phyloP scores from a whole-genome alignment of 495 filamentous ascomycete genomes.

The Astrothelium subdiscretum region DNA sequence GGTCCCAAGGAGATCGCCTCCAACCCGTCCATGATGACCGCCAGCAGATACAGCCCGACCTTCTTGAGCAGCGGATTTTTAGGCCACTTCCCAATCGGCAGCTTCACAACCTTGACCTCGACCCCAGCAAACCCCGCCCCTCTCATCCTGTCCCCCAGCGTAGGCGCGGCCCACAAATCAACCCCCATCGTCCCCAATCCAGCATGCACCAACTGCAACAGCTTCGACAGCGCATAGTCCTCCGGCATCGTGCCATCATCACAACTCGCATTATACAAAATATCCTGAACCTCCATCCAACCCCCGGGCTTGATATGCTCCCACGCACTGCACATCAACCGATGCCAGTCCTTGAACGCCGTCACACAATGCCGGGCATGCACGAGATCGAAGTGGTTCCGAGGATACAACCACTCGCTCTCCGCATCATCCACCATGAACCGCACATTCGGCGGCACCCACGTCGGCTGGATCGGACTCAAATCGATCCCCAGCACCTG shows the following conservation, averaged over 20 bases:
- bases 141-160: slow-evolving; percentile 11
- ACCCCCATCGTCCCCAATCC: slow-evolving; percentile 10
- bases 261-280: slow-evolving; percentile 8
- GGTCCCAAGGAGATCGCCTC: slow-evolving; percentile 12
- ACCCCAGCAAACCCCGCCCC: slow-evolving; percentile 20
- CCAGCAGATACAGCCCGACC: slow-evolving; percentile 9
- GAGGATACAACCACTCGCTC: slow-evolving; percentile 18
- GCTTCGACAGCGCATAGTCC: slow-evolving; percentile 4
- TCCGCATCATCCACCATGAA: slow-evolving; percentile 26
- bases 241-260: slow-evolving; percentile 19
- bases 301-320: slow-evolving; percentile 17
- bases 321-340: slow-evolving; percentile 13
- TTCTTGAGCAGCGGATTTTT: slow-evolving; percentile 22
- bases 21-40: slow-evolving; percentile 13
- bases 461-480: slow-evolving; percentile 22
- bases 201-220: slow-evolving; percentile 6
- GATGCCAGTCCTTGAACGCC: slow-evolving; percentile 18
- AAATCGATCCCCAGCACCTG: slow-evolving; percentile 23
- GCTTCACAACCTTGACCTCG: slow-evolving; percentile 14
- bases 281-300: slow-evolving; percentile 24
- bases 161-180: slow-evolving; percentile 7
- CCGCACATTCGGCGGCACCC: slow-evolving; percentile 22
- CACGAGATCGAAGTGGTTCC: slow-evolving; percentile 22
- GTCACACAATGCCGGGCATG: slow-evolving; percentile 15
- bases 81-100: slow-evolving; percentile 23